These are phyloP conservation scores for Kingdonia uniflora DNA, from an alignment of 164 flowering plant genomes.

Conservation along the genomic window DNA sequence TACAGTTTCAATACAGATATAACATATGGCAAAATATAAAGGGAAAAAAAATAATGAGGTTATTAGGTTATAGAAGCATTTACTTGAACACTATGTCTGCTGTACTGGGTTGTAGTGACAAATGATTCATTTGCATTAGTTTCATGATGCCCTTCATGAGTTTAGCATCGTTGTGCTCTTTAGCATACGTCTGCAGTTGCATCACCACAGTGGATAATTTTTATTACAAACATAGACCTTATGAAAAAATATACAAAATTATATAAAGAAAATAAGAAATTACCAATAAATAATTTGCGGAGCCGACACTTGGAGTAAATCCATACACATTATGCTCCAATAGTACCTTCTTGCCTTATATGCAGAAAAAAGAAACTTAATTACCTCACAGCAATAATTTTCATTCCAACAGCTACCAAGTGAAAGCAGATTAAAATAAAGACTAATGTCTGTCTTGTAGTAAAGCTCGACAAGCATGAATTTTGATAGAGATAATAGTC, in stretches of 20 bases:
- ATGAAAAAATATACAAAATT: too few relatives aligned
- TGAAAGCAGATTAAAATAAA: too few relatives aligned
- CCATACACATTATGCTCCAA: conserved; percentile 83
- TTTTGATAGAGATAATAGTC: too few relatives aligned
- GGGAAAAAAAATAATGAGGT: not conserved
- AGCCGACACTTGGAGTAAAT: conserved; percentile 55
- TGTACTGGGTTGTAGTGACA: conserved; percentile 80
- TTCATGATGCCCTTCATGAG: conserved; percentile 69
- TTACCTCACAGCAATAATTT: not conserved
- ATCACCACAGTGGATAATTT: not conserved
- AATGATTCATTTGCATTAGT: conserved; percentile 52
- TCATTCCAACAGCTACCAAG: too few relatives aligned
- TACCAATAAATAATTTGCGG: conserved; percentile 83
- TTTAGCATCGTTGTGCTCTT: conserved; percentile 54
- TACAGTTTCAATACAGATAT: not conserved
- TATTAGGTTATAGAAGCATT: not conserved
- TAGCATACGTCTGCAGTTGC: conserved; percentile 57
- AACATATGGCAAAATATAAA: not conserved
- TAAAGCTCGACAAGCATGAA: too few relatives aligned
- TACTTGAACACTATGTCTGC: conserved; percentile 96
- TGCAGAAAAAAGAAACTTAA: conserved; percentile 1
- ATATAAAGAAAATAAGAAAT: not conserved
- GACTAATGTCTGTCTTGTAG: too few relatives aligned
- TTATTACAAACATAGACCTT: too few relatives aligned
- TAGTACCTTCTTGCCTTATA: conserved; percentile 62